Evolutionary conservation across 116 monocot species (phyloP).

Genomic region (Trichopus zeylanicus): DNA sequence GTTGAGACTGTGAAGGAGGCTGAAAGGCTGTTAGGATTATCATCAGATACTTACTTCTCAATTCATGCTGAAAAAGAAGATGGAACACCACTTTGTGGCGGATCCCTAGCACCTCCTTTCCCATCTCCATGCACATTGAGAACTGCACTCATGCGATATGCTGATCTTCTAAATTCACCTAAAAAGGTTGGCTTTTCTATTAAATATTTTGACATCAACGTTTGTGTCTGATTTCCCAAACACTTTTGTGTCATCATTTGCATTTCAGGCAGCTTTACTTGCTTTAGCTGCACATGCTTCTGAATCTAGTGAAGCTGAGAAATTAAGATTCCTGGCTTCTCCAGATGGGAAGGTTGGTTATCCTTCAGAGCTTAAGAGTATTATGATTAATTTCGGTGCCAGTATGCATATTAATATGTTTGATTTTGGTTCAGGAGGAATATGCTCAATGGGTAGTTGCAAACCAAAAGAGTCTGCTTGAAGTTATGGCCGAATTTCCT

Average conservation of each 20-base stretch:
- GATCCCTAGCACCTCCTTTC: slow-evolving; percentile 69
- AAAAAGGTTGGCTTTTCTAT: slow-evolving; percentile 88
- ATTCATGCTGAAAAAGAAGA: slow-evolving; percentile 82
- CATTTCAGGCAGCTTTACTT: slow-evolving; percentile 65
- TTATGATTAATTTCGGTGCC: background rate
- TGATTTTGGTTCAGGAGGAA: slow-evolving; percentile 51
- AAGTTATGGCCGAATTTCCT: slow-evolving; percentile 82
- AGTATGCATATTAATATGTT: background rate
- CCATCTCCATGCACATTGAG: slow-evolving; percentile 77
- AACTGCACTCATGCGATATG: slow-evolving; percentile 63
- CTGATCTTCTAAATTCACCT: slow-evolving; percentile 73
- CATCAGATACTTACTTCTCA: slow-evolving; percentile 59
- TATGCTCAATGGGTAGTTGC: slow-evolving; percentile 75
- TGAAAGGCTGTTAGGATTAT: slow-evolving; percentile 53
- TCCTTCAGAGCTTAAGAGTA: background rate
- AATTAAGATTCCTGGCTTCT: slow-evolving; percentile 57
- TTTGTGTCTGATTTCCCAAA: background rate
- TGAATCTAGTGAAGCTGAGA: slow-evolving; percentile 68
- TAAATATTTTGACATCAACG: background rate
- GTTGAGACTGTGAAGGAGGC: slow-evolving; percentile 65
- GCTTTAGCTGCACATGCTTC: slow-evolving; percentile 90
- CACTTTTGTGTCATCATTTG: background rate
- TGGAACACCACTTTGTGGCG: slow-evolving; percentile 48
- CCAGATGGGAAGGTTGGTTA: slow-evolving; percentile 80
- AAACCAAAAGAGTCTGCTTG: slow-evolving; percentile 86